A percentile compares a stretch with the other conserved stretches of the same genome.
phyloP scores from a whole-genome alignment of 1,139 yeast genomes.

The Diutina ranongensis region DNA sequence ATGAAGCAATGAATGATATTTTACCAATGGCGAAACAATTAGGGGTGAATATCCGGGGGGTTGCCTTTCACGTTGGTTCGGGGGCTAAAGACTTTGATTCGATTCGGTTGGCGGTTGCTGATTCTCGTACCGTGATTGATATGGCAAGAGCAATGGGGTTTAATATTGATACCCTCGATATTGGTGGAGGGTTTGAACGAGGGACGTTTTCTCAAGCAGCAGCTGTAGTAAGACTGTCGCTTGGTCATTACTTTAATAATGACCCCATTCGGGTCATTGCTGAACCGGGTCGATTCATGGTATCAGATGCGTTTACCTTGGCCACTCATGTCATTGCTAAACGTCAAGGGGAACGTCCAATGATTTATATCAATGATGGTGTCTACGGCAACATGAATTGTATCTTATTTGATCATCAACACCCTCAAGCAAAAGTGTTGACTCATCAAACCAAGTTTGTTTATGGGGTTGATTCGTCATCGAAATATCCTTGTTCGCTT shows the following conservation, averaged over 20 bases:
- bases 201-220: slow-evolving; percentile 58
- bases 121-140: slow-evolving; percentile 64
- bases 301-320: slow-evolving; percentile 75
- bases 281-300: slow-evolving; percentile 91
- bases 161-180: slow-evolving; percentile 51
- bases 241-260: slow-evolving; percentile 40
- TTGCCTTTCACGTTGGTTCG: slow-evolving; percentile 93
- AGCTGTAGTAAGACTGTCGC: slow-evolving; percentile 40
- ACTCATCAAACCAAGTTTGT: slow-evolving; percentile 40
- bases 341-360: slow-evolving; percentile 35
- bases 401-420: slow-evolving; percentile 84
- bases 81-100: slow-evolving; percentile 75
- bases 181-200: slow-evolving; percentile 88
- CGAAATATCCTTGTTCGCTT: slow-evolving; percentile 42
- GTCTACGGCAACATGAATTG: slow-evolving; percentile 94
- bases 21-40: slow-evolving; percentile 53
- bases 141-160: slow-evolving; percentile 38
- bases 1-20: slow-evolving; percentile 39
- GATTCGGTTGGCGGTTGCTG: slow-evolving; percentile 59
- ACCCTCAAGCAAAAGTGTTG: slow-evolving; percentile 58
- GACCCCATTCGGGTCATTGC: slow-evolving; percentile 54
- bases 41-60: slow-evolving; percentile 61
- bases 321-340: slow-evolving; percentile 81
- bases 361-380: slow-evolving; percentile 85
- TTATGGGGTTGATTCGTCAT: slow-evolving; percentile 12